Evolutionary conservation across 805 yeast species (phyloP).

Genomic region (Saccharomycopsis fermentans): DNA sequence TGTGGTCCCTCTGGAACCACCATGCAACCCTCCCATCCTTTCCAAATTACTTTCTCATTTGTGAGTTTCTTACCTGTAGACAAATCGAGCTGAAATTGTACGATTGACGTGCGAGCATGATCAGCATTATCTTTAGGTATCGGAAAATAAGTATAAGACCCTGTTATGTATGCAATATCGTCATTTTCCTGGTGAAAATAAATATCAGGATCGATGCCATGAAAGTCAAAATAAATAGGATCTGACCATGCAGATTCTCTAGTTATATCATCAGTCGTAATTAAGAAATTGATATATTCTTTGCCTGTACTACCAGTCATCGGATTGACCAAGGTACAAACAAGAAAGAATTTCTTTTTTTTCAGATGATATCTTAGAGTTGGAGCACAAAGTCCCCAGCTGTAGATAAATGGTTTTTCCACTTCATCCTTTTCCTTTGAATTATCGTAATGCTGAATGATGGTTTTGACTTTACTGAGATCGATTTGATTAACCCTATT

Average conservation of each 20-base stretch:
- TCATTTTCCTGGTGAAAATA: conserved; percentile 5
- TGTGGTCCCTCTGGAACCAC: conserved; percentile 15
- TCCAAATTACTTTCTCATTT: conserved; percentile 9
- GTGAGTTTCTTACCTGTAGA: conserved; percentile 2
- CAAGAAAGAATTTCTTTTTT: conserved; percentile 6
- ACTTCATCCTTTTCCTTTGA: conserved; percentile 1
- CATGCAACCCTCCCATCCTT: conserved; percentile 12
- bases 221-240: conserved; percentile 14
- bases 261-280: conserved; percentile 4
- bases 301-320: background rate
- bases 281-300: conserved; percentile 8
- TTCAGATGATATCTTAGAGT: conserved; percentile 8
- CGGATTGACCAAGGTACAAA: conserved; percentile 14
- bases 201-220: conserved; percentile 16
- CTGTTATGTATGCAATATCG: conserved; percentile 8
- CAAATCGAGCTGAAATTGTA: conserved; percentile 5
- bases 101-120: conserved; percentile 7
- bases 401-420: conserved; percentile 13
- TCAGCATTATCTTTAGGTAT: background rate
- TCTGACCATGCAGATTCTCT: conserved; percentile 9
- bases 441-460: conserved; percentile 5
- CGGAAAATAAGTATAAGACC: conserved; percentile 10
- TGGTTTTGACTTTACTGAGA: conserved; percentile 3
- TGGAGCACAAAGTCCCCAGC: conserved; percentile 14
- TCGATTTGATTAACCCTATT: conserved; percentile 5